Percentiles rank a stretch among this genome's conserved stretches.
These are phyloP conservation scores for Komagataella ulmi DNA, from an alignment of 805 yeast genomes.

Conservation along the genomic window DNA sequence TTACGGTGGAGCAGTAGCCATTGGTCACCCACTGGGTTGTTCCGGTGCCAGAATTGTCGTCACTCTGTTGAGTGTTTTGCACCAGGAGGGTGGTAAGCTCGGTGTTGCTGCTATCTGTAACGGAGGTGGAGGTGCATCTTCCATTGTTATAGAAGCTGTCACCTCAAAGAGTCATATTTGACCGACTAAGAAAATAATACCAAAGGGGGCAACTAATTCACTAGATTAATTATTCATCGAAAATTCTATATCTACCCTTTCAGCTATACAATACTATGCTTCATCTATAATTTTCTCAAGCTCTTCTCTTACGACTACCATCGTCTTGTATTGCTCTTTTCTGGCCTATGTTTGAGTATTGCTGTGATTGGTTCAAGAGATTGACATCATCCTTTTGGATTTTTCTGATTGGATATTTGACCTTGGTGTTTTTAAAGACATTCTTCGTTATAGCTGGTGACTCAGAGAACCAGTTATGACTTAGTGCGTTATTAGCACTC, in stretches of 20 bases:
- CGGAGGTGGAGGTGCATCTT: slow-evolving; percentile 99
- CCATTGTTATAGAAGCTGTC: slow-evolving; percentile 53
- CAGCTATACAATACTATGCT: not conserved
- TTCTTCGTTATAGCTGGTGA: slow-evolving; percentile 55
- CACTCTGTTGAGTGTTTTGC: slow-evolving; percentile 67
- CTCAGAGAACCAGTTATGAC: slow-evolving; percentile 70
- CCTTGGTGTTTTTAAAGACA: slow-evolving; percentile 64
- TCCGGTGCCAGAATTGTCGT: slow-evolving; percentile 93
- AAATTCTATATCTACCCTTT: not conserved
- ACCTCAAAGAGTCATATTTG: not conserved
- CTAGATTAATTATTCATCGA: slow-evolving; percentile 8
- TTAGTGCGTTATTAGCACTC: slow-evolving; percentile 64
- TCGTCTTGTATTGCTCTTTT: not conserved
- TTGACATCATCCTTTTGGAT: slow-evolving; percentile 83
- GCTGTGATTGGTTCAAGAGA: slow-evolving; percentile 21
- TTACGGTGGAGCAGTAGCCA: slow-evolving; percentile 93
- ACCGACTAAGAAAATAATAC: slow-evolving; percentile 11
- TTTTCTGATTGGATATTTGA: slow-evolving; percentile 75
- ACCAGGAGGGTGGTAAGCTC: slow-evolving; percentile 74
- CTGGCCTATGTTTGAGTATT: not conserved
- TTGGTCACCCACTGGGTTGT: slow-evolving; percentile 92
- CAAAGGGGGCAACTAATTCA: slow-evolving; percentile 19
- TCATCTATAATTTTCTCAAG: not conserved
- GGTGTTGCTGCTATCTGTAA: slow-evolving; percentile 97
- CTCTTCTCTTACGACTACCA: not conserved